Conservation (phyloP, 2,329 filamentous ascomycete genomes). For the Graphilbum fragrans region DNA sequence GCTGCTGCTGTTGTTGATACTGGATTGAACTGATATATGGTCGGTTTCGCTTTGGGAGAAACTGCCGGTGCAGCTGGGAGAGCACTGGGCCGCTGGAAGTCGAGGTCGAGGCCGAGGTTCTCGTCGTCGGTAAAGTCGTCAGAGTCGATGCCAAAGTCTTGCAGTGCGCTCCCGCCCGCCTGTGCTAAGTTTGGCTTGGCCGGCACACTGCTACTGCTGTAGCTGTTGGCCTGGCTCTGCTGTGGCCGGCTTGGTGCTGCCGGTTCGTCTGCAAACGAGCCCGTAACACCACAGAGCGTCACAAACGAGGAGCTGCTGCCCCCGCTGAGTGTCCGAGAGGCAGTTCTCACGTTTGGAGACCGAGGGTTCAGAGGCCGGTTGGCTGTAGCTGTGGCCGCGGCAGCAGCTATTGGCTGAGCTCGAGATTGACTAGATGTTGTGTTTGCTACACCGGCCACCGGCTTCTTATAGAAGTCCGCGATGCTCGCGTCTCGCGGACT, state of each 20-base stretch:
- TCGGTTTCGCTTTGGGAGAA: too few relatives aligned
- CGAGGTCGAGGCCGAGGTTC: slow-evolving; percentile 58
- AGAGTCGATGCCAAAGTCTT: slow-evolving; percentile 38
- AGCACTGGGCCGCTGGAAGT: slow-evolving; percentile 48
- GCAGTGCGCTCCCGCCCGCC: slow-evolving; percentile 2
- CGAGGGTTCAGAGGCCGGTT: background rate
- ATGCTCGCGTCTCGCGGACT: slow-evolving; percentile 34
- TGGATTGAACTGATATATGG: too few relatives aligned
- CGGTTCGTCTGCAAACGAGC: slow-evolving; percentile 34
- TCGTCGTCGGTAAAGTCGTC: slow-evolving; percentile 83
- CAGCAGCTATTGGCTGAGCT: too few relatives aligned
- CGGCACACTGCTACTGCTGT: background rate
- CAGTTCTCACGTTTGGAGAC: background rate
- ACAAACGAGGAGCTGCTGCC: background rate
- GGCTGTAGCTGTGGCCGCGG: background rate
- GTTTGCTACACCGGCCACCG: too few relatives aligned
- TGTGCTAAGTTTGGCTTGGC: too few relatives aligned
- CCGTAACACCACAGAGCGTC: slow-evolving; percentile 3
- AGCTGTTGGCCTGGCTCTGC: background rate
- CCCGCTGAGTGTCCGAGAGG: background rate
- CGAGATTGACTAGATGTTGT: too few relatives aligned
- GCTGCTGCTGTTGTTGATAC: slow-evolving; percentile 10
- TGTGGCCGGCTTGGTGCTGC: background rate
- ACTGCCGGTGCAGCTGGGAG: slow-evolving; percentile 19
- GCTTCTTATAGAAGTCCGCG: slow-evolving; percentile 5